These are phyloP conservation scores for Xylaria multiplex DNA, from an alignment of 2,329 filamentous ascomycete species.

Conservation along the genomic window DNA sequence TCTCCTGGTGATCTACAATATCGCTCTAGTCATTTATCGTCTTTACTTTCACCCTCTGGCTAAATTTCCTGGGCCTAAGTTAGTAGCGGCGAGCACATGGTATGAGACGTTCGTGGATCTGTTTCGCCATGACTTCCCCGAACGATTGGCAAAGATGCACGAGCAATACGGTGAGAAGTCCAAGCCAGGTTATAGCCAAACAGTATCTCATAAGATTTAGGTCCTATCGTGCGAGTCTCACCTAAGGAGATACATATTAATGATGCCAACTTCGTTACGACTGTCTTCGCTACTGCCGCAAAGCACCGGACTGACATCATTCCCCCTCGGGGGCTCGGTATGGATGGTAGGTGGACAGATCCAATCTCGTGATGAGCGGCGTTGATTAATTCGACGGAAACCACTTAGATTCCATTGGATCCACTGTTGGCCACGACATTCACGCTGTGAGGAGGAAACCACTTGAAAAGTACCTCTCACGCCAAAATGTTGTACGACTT, in stretches of 20 bases:
- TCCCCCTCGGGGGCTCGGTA: constrained; percentile 13
- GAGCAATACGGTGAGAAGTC: constrained; percentile 32
- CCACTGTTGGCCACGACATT: constrained; percentile 24
- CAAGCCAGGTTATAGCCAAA: background rate
- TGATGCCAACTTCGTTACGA: constrained; percentile 18
- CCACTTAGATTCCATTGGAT: constrained; percentile 16
- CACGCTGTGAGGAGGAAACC: constrained; percentile 30
- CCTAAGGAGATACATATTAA: constrained; percentile 30
- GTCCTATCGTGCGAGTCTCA: constrained; percentile 32
- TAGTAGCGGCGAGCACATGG: constrained; percentile 24
- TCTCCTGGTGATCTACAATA: constrained; percentile 12
- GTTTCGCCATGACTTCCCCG: constrained; percentile 31
- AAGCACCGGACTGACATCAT: constrained; percentile 32
- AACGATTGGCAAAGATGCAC: constrained; percentile 25
- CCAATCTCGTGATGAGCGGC: background rate
- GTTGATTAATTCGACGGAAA: background rate
- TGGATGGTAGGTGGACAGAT: constrained; percentile 20
- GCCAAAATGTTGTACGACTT: constrained; percentile 17
- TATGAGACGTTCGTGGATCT: constrained; percentile 31
- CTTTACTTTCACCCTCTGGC: constrained; percentile 32
- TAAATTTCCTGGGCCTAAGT: constrained; percentile 30
- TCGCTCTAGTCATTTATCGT: constrained; percentile 23
- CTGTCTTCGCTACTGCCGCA: constrained; percentile 24
- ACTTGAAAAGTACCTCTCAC: constrained; percentile 29
- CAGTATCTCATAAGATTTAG: constrained; percentile 17